Conservation (phyloP, 2,329 filamentous ascomycete genomes). For the Lecanosticta acicola region DNA sequence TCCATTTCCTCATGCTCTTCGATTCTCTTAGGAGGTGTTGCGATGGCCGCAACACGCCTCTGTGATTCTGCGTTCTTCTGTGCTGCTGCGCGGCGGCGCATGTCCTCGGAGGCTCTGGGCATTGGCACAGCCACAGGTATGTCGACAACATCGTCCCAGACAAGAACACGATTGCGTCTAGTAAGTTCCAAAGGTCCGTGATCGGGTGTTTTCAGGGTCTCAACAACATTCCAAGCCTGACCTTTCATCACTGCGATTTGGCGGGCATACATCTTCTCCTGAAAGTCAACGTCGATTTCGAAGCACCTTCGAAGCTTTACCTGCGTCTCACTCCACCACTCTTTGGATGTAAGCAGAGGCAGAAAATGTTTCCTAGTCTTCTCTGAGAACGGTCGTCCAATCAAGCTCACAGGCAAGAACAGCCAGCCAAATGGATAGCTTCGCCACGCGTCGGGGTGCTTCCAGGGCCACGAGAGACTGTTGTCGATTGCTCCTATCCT, state of each 20-base stretch:
- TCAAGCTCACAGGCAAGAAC: slow-evolving; percentile 91
- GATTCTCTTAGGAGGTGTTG: slow-evolving; percentile 17
- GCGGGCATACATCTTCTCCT: slow-evolving; percentile 97
- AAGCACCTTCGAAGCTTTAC: slow-evolving; percentile 80
- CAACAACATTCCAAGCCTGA: slow-evolving; percentile 98
- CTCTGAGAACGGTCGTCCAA: slow-evolving; percentile 92
- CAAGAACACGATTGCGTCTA: slow-evolving; percentile 80
- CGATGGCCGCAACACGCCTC: slow-evolving; percentile 17
- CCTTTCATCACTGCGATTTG: slow-evolving; percentile 99
- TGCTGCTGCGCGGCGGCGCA: slow-evolving; percentile 54
- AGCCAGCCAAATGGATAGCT: slow-evolving; percentile 99
- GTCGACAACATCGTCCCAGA: slow-evolving; percentile 97
- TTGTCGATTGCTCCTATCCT: slow-evolving; percentile 93
- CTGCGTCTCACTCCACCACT: slow-evolving; percentile 96
- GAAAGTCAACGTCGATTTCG: slow-evolving; percentile 87
- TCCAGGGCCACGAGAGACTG: slow-evolving; percentile 97
- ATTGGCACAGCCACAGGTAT: slow-evolving; percentile 91
- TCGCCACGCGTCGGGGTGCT: slow-evolving; percentile 85
- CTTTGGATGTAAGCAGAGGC: slow-evolving; percentile 86
- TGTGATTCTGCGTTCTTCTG: slow-evolving; percentile 15
- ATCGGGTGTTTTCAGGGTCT: slow-evolving; percentile 86
- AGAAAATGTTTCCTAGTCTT: slow-evolving; percentile 91
- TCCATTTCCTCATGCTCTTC: slow-evolving; percentile 65
- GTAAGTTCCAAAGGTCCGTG: slow-evolving; percentile 93
- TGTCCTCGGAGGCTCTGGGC: slow-evolving; percentile 76